A percentile compares a stretch with the other conserved stretches of the same genome.
phyloP scores from a whole-genome alignment of 1,284 basidiomycete genomes.

The Thelephora terrestris region DNA sequence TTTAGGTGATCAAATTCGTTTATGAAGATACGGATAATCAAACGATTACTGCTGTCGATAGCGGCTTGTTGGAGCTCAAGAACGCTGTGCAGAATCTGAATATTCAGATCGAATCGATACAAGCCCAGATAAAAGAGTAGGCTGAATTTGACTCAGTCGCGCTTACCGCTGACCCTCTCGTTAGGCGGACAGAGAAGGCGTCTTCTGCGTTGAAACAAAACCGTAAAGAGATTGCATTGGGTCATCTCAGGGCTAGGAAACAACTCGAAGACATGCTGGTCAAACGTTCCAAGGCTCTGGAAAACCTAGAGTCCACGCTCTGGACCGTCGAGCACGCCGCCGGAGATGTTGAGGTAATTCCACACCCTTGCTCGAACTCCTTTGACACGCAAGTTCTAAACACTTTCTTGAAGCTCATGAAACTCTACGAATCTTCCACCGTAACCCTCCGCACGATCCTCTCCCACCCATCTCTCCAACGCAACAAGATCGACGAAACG shows the following conservation, averaged over 20 bases:
- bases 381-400: conserved; percentile 28
- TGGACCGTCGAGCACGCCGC: conserved; percentile 81
- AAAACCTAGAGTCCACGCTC: conserved; percentile 69
- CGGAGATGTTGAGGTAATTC: conserved; percentile 72
- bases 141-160: conserved; percentile 11
- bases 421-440: conserved; percentile 75
- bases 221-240: conserved; percentile 65
- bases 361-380: not conserved
- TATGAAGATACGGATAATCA: conserved; percentile 25
- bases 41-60: conserved; percentile 59
- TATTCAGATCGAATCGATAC: conserved; percentile 54
- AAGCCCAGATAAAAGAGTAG: conserved; percentile 60
- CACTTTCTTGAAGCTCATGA: too few relatives aligned
- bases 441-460: conserved; percentile 69
- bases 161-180: not conserved
- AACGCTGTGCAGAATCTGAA: conserved; percentile 55
- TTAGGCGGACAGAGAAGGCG: conserved; percentile 60
- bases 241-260: conserved; percentile 72
- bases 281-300: conserved; percentile 66
- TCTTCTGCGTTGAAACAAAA: conserved; percentile 54
- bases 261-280: conserved; percentile 68
- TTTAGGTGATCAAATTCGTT: conserved; percentile 70
- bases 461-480: conserved; percentile 68
- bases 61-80: conserved; percentile 66
- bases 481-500: conserved; percentile 72